Conservation (phyloP, 2,329 filamentous ascomycete species). For the Alternaria hordeiaustralica region DNA sequence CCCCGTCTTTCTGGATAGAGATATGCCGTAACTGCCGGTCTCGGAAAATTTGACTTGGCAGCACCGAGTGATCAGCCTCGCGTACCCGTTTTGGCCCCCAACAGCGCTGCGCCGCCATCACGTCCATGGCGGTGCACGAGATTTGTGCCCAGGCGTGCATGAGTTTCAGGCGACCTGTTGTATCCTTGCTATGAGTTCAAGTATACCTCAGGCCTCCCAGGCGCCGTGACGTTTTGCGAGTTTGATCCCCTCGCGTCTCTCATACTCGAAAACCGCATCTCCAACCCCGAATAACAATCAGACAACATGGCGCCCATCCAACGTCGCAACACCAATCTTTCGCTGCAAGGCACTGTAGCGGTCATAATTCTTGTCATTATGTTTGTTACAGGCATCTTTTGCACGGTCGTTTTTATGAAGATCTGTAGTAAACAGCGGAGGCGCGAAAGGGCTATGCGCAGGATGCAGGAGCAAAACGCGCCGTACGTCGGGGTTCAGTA, state of each 20-base stretch:
- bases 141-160: background rate
- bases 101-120: background rate
- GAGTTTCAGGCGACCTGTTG: background rate
- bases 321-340: slow-evolving; percentile 9
- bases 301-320: slow-evolving; percentile 14
- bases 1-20: background rate
- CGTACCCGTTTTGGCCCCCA: slow-evolving; percentile 10
- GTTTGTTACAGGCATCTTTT: slow-evolving; percentile 4
- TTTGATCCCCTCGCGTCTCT: background rate
- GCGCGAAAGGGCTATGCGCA: slow-evolving; percentile 6
- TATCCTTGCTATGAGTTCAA: background rate
- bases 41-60: background rate
- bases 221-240: background rate
- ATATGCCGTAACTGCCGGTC: background rate
- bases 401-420: slow-evolving; percentile 5
- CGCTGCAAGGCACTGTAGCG: background rate
- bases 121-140: background rate
- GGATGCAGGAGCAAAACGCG: slow-evolving; percentile 14
- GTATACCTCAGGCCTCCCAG: background rate
- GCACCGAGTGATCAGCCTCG: background rate
- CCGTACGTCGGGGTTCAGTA: slow-evolving; percentile 3
- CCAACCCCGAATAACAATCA: background rate
- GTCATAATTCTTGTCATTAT: slow-evolving; percentile 5
- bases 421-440: slow-evolving; percentile 17
- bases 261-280: background rate